These are phyloP conservation scores for Byssothecium circinans DNA, from an alignment of 2,329 filamentous ascomycete species.

Conservation along the genomic window DNA sequence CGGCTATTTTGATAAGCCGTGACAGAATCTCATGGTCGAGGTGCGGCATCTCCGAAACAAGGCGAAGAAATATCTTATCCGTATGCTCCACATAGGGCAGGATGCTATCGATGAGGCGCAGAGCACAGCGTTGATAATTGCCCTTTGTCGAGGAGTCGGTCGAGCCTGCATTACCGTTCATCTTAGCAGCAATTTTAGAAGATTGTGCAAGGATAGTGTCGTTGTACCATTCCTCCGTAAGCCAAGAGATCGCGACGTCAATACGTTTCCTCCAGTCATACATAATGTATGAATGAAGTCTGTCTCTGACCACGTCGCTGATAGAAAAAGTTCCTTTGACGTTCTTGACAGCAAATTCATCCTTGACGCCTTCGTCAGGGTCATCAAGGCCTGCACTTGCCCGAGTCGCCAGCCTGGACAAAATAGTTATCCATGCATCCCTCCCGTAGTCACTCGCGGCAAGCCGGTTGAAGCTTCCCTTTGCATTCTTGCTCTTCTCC, in stretches of 20 bases:
- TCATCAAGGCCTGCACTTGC: slow-evolving; percentile 71
- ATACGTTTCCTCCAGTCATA: slow-evolving; percentile 90
- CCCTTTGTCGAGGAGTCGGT: slow-evolving; percentile 18
- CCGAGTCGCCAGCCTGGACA: slow-evolving; percentile 82
- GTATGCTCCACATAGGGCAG: slow-evolving; percentile 87
- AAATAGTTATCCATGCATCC: slow-evolving; percentile 87
- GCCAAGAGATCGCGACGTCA: slow-evolving; percentile 87
- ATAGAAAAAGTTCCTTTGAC: slow-evolving; percentile 50
- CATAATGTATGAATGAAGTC: slow-evolving; percentile 81
- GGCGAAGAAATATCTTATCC: slow-evolving; percentile 87
- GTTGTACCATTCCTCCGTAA: slow-evolving; percentile 98
- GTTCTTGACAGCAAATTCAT: slow-evolving; percentile 51
- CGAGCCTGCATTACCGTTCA: slow-evolving; percentile 49
- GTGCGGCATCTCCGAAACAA: slow-evolving; percentile 87
- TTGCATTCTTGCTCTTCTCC: slow-evolving; percentile 53
- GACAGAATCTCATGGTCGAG: slow-evolving; percentile 72
- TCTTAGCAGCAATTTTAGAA: slow-evolving; percentile 22
- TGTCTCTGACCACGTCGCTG: slow-evolving; percentile 73
- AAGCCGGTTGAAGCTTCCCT: slow-evolving; percentile 76
- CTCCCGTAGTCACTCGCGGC: slow-evolving; percentile 82
- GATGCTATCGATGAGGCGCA: slow-evolving; percentile 85
- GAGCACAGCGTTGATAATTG: slow-evolving; percentile 77
- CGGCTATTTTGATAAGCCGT: slow-evolving; percentile 66
- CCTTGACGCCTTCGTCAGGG: slow-evolving; percentile 64
- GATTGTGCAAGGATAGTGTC: slow-evolving; percentile 63